Evolutionary conservation across 108 stramenopile species (phyloP), one percentile per base, ranked within the genome.

Genomic region (Cyclotella cryptica): DNA sequence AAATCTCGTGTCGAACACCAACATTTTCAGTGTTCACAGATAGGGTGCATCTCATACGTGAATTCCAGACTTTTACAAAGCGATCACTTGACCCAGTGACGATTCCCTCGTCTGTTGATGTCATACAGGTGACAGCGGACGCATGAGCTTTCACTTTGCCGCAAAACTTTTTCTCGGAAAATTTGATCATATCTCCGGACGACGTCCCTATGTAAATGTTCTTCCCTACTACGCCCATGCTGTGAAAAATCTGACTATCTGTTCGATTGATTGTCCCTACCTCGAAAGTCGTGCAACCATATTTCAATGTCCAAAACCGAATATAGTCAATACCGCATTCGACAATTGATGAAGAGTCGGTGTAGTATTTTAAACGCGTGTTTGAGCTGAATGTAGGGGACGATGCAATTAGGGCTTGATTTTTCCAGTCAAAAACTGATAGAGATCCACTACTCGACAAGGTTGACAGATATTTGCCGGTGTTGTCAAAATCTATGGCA

Each of bases 381-480:
- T 57, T 28, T 22, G 49, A 18, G 3, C 45, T 58, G 62, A 66
- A 69, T 0, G 77, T 69, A 51, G 47, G 67, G 18, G 60, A 51
- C 15, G 77, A 75, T 24, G 39, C 68, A 15, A 77, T 30, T 0
- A 42, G n/a, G 3, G 3, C 54, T 0, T 86, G 88, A 41, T 81
- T 85, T 40, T 75, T 64, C 84, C 88, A 86, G 60, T 90, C 89
- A 51, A 74, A 84, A 13, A 93, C 67, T 28, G 61, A 75, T 60
- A 87, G 84, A 66, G 44, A n/a, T 4, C 89, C 88, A 28, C 43
- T 44, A 18, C 88, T 88, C 15, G 86, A 55, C 24, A n/a, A n/a
- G n/a, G 87, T 62, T 13, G 84, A 78, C 44, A 92, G 67, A 44
- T 54, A 49, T 10, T 66, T 52, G 1, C 87, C 92, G 29, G 81